Conservation (phyloP, 1,284 basidiomycete genomes). For the Naganishia liquefaciens region DNA sequence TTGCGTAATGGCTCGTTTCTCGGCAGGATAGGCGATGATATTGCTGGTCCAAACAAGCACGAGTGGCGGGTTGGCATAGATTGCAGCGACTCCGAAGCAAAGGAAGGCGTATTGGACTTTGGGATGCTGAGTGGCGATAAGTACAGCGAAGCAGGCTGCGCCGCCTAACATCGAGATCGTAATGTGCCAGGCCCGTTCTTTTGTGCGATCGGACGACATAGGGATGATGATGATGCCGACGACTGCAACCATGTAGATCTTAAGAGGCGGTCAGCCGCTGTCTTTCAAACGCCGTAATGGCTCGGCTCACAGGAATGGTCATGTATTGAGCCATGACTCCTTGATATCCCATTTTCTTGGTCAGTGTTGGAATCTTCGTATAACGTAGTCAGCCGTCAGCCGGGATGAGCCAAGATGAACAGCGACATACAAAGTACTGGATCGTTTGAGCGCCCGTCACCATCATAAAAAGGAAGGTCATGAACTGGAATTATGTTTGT, state of each 20-base stretch:
- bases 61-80: constrained; percentile 56
- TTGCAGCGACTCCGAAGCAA: constrained; percentile 56
- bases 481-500: constrained; percentile 45
- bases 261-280: background rate
- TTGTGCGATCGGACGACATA: constrained; percentile 53
- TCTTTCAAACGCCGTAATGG: background rate
- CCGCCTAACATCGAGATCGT: constrained; percentile 44
- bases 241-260: constrained; percentile 40
- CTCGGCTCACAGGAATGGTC: constrained; percentile 52
- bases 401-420: background rate
- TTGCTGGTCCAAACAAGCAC: constrained; percentile 54
- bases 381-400: constrained; percentile 44
- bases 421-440: constrained; percentile 54
- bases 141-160: constrained; percentile 54
- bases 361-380: constrained; percentile 39
- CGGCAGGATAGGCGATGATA: constrained; percentile 49
- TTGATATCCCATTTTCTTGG: constrained; percentile 47
- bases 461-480: constrained; percentile 54
- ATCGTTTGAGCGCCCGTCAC: constrained; percentile 56
- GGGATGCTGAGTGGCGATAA: constrained; percentile 47
- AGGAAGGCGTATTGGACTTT: constrained; percentile 57
- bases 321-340: constrained; percentile 55
- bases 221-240: constrained; percentile 53
- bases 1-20: constrained; percentile 54
- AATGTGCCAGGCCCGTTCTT: constrained; percentile 54